phyloP scores from a whole-genome alignment of 1,284 basidiomycete species.

The Apiotrichum sp. region DNA sequence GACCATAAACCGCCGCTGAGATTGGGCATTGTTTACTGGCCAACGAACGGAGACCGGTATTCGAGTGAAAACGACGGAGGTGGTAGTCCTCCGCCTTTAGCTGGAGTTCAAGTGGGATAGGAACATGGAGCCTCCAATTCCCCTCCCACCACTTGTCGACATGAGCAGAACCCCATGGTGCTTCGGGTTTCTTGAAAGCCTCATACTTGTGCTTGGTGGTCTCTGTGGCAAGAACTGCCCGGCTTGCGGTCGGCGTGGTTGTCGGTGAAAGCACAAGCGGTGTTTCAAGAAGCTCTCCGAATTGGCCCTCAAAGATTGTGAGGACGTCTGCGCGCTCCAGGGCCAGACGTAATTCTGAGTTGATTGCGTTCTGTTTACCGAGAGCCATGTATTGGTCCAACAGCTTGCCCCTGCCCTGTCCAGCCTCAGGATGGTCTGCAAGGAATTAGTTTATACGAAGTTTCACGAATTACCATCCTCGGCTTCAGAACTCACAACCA shows the following conservation, averaged over 20 bases:
- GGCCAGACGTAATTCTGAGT: neutral
- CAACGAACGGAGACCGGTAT: too few relatives aligned
- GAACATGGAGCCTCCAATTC: neutral
- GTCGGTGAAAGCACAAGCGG: neutral
- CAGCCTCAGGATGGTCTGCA: slow-evolving; percentile 3
- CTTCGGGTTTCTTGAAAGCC: neutral
- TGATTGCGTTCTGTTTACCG: neutral
- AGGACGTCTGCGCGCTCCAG: neutral
- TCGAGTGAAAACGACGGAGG: neutral
- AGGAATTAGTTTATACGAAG: too few relatives aligned
- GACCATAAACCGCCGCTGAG: too few relatives aligned
- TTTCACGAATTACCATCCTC: too few relatives aligned
- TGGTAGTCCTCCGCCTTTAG: neutral
- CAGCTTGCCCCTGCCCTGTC: neutral
- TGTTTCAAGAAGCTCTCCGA: neutral
- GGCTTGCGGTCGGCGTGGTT: too few relatives aligned
- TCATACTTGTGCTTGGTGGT: neutral
- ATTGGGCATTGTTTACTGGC: too few relatives aligned
- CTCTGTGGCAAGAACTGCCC: neutral
- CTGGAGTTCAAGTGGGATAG: neutral
- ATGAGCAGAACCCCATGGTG: neutral
- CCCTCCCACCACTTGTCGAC: slow-evolving; percentile 4
- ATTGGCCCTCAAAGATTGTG: neutral
- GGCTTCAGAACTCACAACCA: slow-evolving; percentile 19
- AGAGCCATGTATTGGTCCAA: neutral